Base-by-base conservation (phyloP, 768 basidiomycete genomes). In the Clavulina sp. region DNA sequence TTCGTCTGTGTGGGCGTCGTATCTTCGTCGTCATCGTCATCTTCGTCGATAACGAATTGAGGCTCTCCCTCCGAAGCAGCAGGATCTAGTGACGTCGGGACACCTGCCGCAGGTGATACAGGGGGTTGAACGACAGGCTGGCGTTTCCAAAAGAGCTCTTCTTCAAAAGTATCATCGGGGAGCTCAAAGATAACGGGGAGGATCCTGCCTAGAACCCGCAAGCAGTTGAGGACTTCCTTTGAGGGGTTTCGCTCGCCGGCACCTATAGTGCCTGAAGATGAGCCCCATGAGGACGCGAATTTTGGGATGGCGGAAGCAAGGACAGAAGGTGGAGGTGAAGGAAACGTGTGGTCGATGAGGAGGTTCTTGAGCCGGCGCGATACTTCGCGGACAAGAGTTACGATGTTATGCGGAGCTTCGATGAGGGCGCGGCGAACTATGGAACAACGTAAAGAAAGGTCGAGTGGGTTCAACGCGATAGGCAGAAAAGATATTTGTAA, bases 31-130 rank as follows among this genome's bases (percentile, higher is more conserved):
- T 67, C 68, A 6, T 77, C 81, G 2, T 84, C 81, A 18, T 84
- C 85, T 57, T 89, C 86, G 56, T 88, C 87, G 33, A 93, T 89
- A 16, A 92, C 84, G 62, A 93, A 93, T 60, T 92, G 88, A 0
- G 56, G 52, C 30, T 48, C 56, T 4, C 36, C 1, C 51, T 66
- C 62, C 36, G 59, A 55, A 4, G 50, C 48, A 28, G 57, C 55
- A 29, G 56, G 49, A 41, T 23, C 52, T 57, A 61, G 31, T n/a
- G n/a, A n/a, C n/a, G n/a, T n/a, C n/a, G n/a, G n/a, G n/a, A n/a
- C n/a, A n/a, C n/a, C n/a, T n/a, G n/a, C n/a, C n/a, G n/a, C n/a
- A n/a, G n/a, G n/a, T n/a, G n/a, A n/a, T 69, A 70, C 49, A 68
- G 67, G 26, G 9, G 26, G 26, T 13, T 28, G 9, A 13, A 24